Percentiles rank a stretch among this genome's conserved stretches.
Conservation (phyloP, 2,329 filamentous ascomycete species). For the Exophiala xenobiotica region DNA sequence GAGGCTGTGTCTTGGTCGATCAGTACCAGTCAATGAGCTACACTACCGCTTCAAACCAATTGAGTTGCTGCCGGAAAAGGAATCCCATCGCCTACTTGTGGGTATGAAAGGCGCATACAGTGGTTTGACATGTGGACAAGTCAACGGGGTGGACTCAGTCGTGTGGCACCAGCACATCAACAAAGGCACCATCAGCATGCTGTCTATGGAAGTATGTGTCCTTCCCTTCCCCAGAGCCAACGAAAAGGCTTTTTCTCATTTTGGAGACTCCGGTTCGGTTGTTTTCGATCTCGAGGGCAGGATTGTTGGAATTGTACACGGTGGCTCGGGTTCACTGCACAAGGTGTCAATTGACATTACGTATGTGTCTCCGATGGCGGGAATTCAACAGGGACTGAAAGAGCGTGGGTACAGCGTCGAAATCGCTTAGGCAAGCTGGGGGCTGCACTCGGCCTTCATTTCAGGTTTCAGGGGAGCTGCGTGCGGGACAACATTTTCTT, state of each 20-base stretch:
- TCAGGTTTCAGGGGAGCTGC: not conserved
- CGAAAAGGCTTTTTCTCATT: not conserved
- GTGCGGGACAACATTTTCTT: not conserved
- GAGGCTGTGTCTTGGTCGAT: not conserved
- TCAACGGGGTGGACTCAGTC: conserved; percentile 5
- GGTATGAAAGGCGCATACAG: conserved; percentile 3
- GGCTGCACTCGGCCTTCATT: not conserved
- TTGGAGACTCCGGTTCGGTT: conserved; percentile 3
- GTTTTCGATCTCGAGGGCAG: conserved; percentile 9
- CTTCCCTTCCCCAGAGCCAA: not conserved
- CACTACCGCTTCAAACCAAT: not conserved
- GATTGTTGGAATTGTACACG: conserved; percentile 4
- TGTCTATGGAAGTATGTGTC: conserved; percentile 5
- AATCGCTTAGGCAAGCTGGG: not conserved
- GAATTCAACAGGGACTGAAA: conserved; percentile 2
- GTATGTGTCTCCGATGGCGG: conserved; percentile 7
- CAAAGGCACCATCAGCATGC: not conserved
- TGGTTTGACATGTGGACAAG: conserved; percentile 6
- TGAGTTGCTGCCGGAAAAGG: not conserved
- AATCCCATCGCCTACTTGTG: not conserved
- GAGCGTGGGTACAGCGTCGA: conserved; percentile 2
- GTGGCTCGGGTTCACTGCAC: not conserved
- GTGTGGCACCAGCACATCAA: conserved; percentile 1
- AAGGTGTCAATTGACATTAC: not conserved
- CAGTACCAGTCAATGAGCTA: conserved; percentile 4